A percentile compares a stretch with the other conserved stretches of the same genome.
Conservation (phyloP, 495 filamentous ascomycete genomes). For the Daldinia decipiens region DNA sequence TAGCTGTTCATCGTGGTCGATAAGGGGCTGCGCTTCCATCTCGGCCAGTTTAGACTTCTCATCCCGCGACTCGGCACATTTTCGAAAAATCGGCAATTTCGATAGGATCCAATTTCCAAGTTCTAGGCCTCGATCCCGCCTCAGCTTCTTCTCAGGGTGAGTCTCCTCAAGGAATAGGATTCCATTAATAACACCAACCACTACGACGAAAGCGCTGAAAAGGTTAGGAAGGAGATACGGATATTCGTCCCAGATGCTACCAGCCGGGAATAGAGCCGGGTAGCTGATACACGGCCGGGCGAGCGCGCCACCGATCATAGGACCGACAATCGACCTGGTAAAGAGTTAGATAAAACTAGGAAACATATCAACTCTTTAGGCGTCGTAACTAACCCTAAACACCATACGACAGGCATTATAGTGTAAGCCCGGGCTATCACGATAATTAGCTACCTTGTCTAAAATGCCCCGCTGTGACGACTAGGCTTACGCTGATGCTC, state of each 20-base stretch:
- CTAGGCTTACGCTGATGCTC: constrained; percentile 81
- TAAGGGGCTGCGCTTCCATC: constrained; percentile 63
- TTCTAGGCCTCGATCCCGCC: constrained; percentile 79
- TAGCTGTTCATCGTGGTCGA: constrained; percentile 63
- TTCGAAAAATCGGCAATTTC: constrained; percentile 53
- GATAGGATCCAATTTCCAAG: constrained; percentile 77
- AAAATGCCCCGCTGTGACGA: background rate
- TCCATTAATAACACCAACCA: constrained; percentile 81
- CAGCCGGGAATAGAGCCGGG: constrained; percentile 76
- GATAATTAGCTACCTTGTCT: constrained; percentile 43
- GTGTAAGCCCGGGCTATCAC: constrained; percentile 84
- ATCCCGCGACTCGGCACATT: constrained; percentile 43
- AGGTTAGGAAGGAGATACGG: constrained; percentile 95
- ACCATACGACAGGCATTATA: constrained; percentile 99
- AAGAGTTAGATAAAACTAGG: constrained; percentile 28
- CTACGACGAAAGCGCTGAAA: constrained; percentile 82
- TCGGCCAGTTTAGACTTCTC: constrained; percentile 45
- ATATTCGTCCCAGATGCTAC: constrained; percentile 81
- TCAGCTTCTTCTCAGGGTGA: constrained; percentile 81
- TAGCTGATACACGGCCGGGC: constrained; percentile 86
- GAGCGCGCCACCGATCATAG: constrained; percentile 87
- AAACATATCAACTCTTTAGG: background rate
- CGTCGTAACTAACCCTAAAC: constrained; percentile 72
- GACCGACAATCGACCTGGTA: constrained; percentile 78
- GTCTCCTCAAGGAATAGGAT: constrained; percentile 95